These are phyloP conservation scores for Botrytis byssoidea DNA, from an alignment of 2,329 filamentous ascomycete genomes.

Conservation along the genomic window DNA sequence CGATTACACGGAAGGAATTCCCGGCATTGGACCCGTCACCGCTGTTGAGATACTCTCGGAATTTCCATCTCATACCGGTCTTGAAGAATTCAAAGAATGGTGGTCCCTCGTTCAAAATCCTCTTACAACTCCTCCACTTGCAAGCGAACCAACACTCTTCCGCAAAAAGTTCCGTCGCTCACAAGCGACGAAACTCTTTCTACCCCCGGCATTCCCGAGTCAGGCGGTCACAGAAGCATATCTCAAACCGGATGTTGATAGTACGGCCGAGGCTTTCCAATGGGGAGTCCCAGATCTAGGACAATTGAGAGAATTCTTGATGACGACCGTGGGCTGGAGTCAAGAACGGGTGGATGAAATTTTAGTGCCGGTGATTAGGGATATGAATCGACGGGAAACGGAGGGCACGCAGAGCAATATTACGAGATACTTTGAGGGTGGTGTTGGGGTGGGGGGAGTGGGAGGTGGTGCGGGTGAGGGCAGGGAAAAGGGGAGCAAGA, in stretches of 20 bases:
- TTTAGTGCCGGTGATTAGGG: conserved; percentile 87
- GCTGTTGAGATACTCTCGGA: conserved; percentile 93
- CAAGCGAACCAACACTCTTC: conserved; percentile 65
- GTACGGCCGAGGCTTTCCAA: conserved; percentile 73
- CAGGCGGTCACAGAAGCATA: conserved; percentile 79
- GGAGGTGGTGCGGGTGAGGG: conserved; percentile 61
- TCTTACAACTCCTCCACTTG: conserved; percentile 50
- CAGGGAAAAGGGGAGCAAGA: conserved; percentile 57
- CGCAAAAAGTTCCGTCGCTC: conserved; percentile 81
- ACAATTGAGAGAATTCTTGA: conserved; percentile 78
- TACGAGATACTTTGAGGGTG: conserved; percentile 83
- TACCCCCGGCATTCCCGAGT: conserved; percentile 78
- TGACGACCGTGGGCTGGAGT: conserved; percentile 89
- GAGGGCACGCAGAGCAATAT: conserved; percentile 97
- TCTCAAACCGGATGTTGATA: conserved; percentile 80
- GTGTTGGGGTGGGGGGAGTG: conserved; percentile 63
- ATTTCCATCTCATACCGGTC: conserved; percentile 59
- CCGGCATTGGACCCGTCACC: conserved; percentile 89
- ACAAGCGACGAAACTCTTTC: conserved; percentile 80
- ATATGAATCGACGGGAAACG: conserved; percentile 85
- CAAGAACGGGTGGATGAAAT: conserved; percentile 93
- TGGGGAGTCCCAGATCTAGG: conserved; percentile 96
- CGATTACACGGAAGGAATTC: conserved; percentile 91
- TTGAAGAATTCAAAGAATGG: conserved; percentile 83
- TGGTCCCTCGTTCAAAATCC: conserved; percentile 74